Evolutionary conservation across 768 basidiomycete species (phyloP).

Genomic region (Cantharellus anzutake): DNA sequence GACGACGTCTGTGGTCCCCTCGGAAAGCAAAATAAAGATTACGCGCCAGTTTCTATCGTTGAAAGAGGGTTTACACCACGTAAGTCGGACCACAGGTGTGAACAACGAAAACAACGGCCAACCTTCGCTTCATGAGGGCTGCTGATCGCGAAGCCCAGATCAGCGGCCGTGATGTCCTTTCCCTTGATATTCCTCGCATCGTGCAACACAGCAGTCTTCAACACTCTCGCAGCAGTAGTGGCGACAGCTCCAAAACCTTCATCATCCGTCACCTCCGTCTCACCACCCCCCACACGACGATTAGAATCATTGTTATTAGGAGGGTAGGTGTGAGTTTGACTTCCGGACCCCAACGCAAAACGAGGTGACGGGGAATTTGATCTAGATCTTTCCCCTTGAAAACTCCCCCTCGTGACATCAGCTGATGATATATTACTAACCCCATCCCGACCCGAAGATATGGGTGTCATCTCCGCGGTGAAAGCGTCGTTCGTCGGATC

Average conservation of each 20-base stretch:
- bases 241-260: conserved; percentile 11
- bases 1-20: conserved; percentile 28
- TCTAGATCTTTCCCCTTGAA: too few species aligned
- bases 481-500: too few species aligned
- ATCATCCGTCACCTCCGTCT: background rate
- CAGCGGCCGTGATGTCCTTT: conserved; percentile 18
- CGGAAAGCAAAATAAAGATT: conserved; percentile 42
- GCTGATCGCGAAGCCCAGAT: conserved; percentile 28
- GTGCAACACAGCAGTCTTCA: conserved; percentile 53
- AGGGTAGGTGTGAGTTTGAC: too few species aligned
- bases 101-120: background rate
- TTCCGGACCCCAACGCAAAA: too few species aligned
- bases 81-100: too few species aligned
- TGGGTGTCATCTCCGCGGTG: too few species aligned
- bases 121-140: conserved; percentile 53
- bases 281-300: background rate
- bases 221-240: conserved; percentile 37
- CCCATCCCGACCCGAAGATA: too few species aligned
- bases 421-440: too few species aligned
- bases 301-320: too few species aligned
- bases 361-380: too few species aligned
- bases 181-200: conserved; percentile 56
- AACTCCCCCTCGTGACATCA: too few species aligned
- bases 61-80: background rate
- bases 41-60: conserved; percentile 40